phyloP scores from a whole-genome alignment of 106 monocot genomes.

The Apostasia shenzhenica region DNA sequence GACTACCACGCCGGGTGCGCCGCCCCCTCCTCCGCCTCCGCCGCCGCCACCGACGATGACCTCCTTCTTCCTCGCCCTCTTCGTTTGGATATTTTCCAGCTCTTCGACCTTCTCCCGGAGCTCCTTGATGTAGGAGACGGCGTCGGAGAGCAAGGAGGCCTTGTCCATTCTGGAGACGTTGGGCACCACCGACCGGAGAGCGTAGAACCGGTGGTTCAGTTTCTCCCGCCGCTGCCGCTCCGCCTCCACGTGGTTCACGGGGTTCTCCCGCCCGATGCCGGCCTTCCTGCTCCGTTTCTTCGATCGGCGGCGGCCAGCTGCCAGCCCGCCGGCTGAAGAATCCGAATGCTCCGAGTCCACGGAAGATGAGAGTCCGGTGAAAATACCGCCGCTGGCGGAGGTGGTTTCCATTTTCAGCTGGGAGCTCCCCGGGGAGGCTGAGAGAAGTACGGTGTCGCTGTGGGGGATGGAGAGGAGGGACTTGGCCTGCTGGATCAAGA shows the following conservation, averaged over 20 bases:
- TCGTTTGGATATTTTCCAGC: conserved; percentile 23
- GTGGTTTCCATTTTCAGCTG: not conserved
- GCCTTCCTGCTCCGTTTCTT: conserved; percentile 31
- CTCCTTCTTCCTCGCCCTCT: conserved; percentile 15
- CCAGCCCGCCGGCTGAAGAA: not conserved
- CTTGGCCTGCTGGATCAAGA: conserved; percentile 32
- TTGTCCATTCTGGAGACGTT: conserved; percentile 82
- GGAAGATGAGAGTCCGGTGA: conserved; percentile 7
- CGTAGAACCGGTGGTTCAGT: conserved; percentile 72
- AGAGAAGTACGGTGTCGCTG: not conserved
- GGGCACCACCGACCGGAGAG: conserved; percentile 79
- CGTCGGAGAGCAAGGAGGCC: conserved; percentile 64
- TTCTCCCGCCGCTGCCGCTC: conserved; percentile 75
- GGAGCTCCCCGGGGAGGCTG: not conserved
- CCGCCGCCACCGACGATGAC: not conserved
- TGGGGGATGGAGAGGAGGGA: conserved; percentile 13
- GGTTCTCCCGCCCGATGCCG: conserved; percentile 14
- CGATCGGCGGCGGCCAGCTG: not conserved
- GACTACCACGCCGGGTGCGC: not conserved
- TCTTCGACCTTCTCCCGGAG: conserved; percentile 35
- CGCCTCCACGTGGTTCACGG: conserved; percentile 62
- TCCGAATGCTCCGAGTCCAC: conserved; percentile 26
- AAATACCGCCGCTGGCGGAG: no score
- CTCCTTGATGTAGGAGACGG: conserved; percentile 65
- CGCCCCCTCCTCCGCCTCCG: no score